phyloP scores from a whole-genome alignment of 495 filamentous ascomycete species.

The Penicillium robsamsonii region DNA sequence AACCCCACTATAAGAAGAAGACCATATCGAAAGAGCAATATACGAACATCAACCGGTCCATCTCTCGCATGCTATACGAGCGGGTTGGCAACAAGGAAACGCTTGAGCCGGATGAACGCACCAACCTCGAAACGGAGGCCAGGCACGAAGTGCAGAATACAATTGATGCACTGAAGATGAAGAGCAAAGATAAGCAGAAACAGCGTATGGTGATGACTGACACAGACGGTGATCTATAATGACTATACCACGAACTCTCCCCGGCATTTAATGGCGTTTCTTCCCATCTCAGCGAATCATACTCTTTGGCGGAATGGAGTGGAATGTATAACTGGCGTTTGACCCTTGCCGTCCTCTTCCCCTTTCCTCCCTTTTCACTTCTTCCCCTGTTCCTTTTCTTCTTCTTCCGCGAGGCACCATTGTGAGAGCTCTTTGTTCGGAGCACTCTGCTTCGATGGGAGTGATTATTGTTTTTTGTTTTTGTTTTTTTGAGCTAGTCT shows the following conservation, averaged over 20 bases:
- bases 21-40: slow-evolving; percentile 78
- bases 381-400: neutral
- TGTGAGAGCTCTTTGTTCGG: neutral
- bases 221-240: slow-evolving; percentile 26
- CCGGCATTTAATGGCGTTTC: slow-evolving; percentile 28
- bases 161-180: slow-evolving; percentile 35
- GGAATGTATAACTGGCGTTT: slow-evolving; percentile 14
- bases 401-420: neutral
- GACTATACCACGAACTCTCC: slow-evolving; percentile 21
- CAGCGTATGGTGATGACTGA: slow-evolving; percentile 24
- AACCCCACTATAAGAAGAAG: slow-evolving; percentile 68
- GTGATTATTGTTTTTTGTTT: neutral
- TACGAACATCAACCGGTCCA: slow-evolving; percentile 78
- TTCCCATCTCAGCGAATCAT: slow-evolving; percentile 14
- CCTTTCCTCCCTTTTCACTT: neutral
- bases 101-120: slow-evolving; percentile 55
- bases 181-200: slow-evolving; percentile 26
- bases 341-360: slow-evolving; percentile 9
- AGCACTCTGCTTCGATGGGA: neutral
- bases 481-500: neutral
- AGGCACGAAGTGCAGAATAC: slow-evolving; percentile 72
- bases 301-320: neutral
- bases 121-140: slow-evolving; percentile 67
- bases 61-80: slow-evolving; percentile 84
- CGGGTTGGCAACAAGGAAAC: slow-evolving; percentile 61